Percentiles rank a stretch among this genome's conserved stretches.
phyloP scores from a whole-genome alignment of 176 grass and related monocot genomes.

The Ensete glaucum region DNA sequence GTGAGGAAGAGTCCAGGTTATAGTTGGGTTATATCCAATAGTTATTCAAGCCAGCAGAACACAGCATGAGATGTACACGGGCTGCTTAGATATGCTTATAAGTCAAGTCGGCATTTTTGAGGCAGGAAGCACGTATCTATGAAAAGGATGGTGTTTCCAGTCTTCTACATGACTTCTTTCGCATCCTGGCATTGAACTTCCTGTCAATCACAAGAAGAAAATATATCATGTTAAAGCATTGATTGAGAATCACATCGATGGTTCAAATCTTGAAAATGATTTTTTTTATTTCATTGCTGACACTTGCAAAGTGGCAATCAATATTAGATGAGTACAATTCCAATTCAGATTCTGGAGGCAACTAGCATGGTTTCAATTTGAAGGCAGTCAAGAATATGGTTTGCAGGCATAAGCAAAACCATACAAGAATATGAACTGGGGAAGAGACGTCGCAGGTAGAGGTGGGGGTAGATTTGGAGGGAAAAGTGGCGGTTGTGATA shows the following conservation, averaged over 20 bases:
- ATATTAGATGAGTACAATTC: background rate
- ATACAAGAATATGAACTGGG: background rate
- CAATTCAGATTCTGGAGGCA: background rate
- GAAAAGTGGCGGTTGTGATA: no score
- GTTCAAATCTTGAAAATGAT: no score
- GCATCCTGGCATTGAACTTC: no score
- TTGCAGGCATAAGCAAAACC: background rate
- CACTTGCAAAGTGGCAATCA: background rate
- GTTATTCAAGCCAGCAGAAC: conserved; percentile 15
- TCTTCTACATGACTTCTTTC: no score
- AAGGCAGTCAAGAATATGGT: background rate
- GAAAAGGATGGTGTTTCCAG: no score
- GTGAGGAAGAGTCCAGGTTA: conserved; percentile 42
- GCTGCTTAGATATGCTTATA: background rate
- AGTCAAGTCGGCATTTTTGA: background rate
- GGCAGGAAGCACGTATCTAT: no score
- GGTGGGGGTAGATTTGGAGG: no score
- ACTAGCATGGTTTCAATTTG: background rate
- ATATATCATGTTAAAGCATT: no score
- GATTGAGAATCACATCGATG: no score
- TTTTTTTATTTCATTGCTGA: no score
- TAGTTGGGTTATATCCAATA: conserved; percentile 45
- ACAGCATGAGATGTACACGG: conserved; percentile 1
- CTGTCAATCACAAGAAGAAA: no score
- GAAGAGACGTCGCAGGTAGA: no score